phyloP scores from a whole-genome alignment of 2,329 filamentous ascomycete genomes.

The Claviceps spartinae region DNA sequence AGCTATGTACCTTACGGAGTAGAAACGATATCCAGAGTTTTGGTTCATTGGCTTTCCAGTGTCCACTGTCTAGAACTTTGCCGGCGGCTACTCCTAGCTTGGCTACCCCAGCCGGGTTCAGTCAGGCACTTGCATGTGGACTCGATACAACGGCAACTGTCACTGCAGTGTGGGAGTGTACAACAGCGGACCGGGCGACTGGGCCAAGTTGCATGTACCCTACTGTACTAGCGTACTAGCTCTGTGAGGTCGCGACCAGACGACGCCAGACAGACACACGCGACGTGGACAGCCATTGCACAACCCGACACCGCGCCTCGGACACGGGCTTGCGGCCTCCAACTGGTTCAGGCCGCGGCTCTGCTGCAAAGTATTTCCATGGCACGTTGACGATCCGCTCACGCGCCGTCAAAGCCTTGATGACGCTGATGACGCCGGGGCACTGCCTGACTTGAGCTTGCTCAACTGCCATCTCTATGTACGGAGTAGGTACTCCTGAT shows the following conservation, averaged over 20 bases:
- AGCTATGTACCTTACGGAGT: no score
- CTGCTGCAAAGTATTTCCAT: background rate
- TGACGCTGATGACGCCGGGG: background rate
- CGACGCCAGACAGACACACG: background rate
- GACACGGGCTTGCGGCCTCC: background rate
- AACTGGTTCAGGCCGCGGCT: background rate
- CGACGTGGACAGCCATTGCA: background rate
- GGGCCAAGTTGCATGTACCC: background rate
- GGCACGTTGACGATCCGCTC: background rate
- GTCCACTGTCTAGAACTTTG: background rate
- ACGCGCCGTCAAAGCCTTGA: background rate
- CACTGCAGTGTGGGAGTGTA: background rate
- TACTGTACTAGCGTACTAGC: background rate
- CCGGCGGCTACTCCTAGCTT: background rate
- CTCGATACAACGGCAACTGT: background rate
- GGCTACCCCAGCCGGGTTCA: background rate
- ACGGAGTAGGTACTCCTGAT: no score
- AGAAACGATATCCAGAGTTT: background rate
- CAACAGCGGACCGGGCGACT: background rate
- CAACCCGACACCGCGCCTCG: background rate
- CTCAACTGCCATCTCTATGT: background rate
- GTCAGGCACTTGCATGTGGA: background rate
- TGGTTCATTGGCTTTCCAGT: no score
- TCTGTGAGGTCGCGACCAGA: background rate
- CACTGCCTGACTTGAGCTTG: background rate